Evolutionary conservation across 805 yeast genomes (phyloP), one percentile per base, ranked within the genome.

Genomic region (Scheffersomyces ergatensis): DNA sequence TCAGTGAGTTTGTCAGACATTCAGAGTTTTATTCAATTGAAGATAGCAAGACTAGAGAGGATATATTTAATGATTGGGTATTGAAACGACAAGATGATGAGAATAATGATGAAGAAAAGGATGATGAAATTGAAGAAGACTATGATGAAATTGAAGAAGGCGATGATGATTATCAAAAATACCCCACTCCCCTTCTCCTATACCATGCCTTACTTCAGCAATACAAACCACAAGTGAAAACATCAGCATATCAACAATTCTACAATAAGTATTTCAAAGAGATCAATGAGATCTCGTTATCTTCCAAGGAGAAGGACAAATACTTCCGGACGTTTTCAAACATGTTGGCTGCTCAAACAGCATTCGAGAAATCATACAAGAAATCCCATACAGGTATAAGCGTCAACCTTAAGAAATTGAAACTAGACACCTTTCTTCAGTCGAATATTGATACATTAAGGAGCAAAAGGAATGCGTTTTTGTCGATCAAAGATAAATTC

Each of bases 361-460:
- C 39, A 20, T 55, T 51, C 42, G 74, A 69, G 40, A 51, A 53
- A 36, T 26, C 38, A 11, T 44, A 40, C 15, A 65, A 60, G 45
- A 48, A 53, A 32, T 38, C 43, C 3, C 15, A 39, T 13, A 23
- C 26, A 11, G 42, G 37, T 15, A 23, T 50, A 5, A 50, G 39
- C 7, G 47, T 48, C 7, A 69, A 70, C 44, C 40, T 67, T 27
- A 69, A 69, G 43, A 57, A 58, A 26, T 43, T 45, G 29, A 55
- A 55, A 31, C 46, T 69, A 23, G 50, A 39, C 14, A 45, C 50
- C 31, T 66, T 54, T 41, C 45, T 64, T 9, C 29, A 19, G 2
- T 19, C 19, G 8, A 11, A 13, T 26, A 26, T 26, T 6, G 13
- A 26, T 13, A 12, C 13, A 11, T 26, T 26, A 26, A 26, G 13